Percentiles rank a stretch among this genome's conserved stretches.
Conservation (phyloP, 768 basidiomycete species). For the Gautieria morchelliformis region DNA sequence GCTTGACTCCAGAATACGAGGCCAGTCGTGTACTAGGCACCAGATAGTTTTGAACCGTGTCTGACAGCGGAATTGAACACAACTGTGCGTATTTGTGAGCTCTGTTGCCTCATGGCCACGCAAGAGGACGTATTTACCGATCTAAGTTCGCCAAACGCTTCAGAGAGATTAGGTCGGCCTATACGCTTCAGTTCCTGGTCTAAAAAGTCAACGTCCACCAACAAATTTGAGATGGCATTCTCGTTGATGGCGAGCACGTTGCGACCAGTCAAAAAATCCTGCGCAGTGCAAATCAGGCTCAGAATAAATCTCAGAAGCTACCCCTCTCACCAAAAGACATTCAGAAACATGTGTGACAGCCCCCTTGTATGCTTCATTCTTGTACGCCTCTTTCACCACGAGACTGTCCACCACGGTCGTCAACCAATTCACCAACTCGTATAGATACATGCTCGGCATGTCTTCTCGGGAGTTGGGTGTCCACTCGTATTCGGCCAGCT, state of each 20-base stretch:
- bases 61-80: conserved; percentile 55
- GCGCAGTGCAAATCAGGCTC: not conserved
- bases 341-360: conserved; percentile 85
- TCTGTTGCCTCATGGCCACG: not conserved
- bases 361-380: conserved; percentile 81
- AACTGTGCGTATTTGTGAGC: conserved; percentile 16
- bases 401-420: conserved; percentile 92
- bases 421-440: conserved; percentile 93
- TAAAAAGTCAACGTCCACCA: conserved; percentile 80
- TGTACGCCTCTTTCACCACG: conserved; percentile 73
- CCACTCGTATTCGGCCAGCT: conserved; percentile 93
- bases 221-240: conserved; percentile 76
- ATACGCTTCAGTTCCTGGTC: conserved; percentile 77
- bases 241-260: conserved; percentile 79
- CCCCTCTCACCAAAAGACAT: conserved; percentile 63
- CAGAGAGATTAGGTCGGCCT: conserved; percentile 57
- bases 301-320: conserved; percentile 14
- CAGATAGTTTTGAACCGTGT: conserved; percentile 73
- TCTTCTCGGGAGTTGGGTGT: conserved; percentile 60
- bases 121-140: conserved; percentile 37
- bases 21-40: conserved; percentile 59
- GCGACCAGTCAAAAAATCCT: conserved; percentile 74
- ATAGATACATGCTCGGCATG: conserved; percentile 86
- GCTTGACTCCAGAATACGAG: conserved; percentile 55
- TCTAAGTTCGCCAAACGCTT: conserved; percentile 73